These are phyloP conservation scores for Zymoseptoria brevis DNA, from an alignment of 2,329 filamentous ascomycete species.

Conservation along the genomic window DNA sequence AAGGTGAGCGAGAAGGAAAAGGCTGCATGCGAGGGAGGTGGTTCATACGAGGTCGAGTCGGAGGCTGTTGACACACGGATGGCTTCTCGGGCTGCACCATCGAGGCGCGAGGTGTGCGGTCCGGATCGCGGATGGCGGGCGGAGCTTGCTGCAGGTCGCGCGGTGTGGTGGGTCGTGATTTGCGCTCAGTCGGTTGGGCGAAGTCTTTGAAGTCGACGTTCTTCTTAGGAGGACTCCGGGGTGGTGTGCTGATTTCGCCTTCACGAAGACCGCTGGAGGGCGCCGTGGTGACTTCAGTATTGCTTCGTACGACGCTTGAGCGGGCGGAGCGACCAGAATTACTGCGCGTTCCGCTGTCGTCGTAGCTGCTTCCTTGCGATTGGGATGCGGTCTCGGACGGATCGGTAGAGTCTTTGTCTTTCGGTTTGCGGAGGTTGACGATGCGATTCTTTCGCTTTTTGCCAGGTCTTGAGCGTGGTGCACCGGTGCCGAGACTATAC, in stretches of 20 bases:
- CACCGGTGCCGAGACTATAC: conserved; percentile 51
- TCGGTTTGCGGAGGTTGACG: conserved; percentile 66
- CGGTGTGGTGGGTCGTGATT: conserved; percentile 14
- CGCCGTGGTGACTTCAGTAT: conserved; percentile 46
- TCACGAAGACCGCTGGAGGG: conserved; percentile 20
- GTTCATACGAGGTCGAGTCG: conserved; percentile 4
- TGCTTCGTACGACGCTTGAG: conserved; percentile 45
- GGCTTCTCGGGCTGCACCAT: conserved; percentile 17
- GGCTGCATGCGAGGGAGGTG: conserved; percentile 13
- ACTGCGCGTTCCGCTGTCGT: conserved; percentile 24
- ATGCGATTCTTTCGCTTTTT: conserved; percentile 79
- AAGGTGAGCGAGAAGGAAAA: conserved; percentile 16
- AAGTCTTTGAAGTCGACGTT: conserved; percentile 26
- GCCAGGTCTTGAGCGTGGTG: conserved; percentile 52
- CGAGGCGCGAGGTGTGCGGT: conserved; percentile 29
- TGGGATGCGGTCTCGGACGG: conserved; percentile 24
- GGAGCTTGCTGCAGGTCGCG: conserved; percentile 4
- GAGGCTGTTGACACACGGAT: not conserved
- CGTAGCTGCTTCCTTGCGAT: conserved; percentile 35
- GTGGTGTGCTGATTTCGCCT: conserved; percentile 40
- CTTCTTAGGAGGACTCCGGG: conserved; percentile 37
- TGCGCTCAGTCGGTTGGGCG: not conserved
- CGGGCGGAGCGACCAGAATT: conserved; percentile 16
- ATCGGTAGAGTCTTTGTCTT: conserved; percentile 42
- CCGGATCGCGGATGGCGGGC: conserved; percentile 26